phyloP scores from a whole-genome alignment of 2,329 filamentous ascomycete species.

The Pestalotiopsis sp. region DNA sequence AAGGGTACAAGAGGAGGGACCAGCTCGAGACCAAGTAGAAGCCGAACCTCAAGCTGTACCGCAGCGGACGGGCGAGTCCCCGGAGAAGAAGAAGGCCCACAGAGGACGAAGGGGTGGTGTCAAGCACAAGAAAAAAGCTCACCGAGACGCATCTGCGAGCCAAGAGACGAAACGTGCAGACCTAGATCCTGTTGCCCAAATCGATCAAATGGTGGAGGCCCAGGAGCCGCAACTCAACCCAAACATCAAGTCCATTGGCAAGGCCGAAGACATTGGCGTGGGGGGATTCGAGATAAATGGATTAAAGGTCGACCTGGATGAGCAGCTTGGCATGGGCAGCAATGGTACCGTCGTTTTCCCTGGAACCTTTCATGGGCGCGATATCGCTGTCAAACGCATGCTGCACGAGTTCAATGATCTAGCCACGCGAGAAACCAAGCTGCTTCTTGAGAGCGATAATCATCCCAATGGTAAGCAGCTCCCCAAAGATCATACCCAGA shows the following conservation, averaged over 20 bases:
- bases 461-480: conserved; percentile 73
- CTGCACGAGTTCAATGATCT: conserved; percentile 95
- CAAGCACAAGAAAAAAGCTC: conserved; percentile 63
- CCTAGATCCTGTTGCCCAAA: conserved; percentile 55
- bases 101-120: conserved; percentile 73
- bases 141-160: conserved; percentile 53
- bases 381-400: conserved; percentile 97
- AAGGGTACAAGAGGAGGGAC: background rate
- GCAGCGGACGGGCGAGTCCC: conserved; percentile 23
- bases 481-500: background rate
- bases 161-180: conserved; percentile 47
- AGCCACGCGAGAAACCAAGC: conserved; percentile 87
- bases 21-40: background rate
- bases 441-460: conserved; percentile 91
- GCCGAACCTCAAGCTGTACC: background rate
- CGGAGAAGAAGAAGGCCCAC: conserved; percentile 64
- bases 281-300: conserved; percentile 64
- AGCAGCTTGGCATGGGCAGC: conserved; percentile 76
- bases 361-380: conserved; percentile 89
- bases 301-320: conserved; percentile 65
- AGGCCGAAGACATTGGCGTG: conserved; percentile 62
- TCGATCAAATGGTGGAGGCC: conserved; percentile 32
- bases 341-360: conserved; percentile 97
- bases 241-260: conserved; percentile 60
- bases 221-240: conserved; percentile 58